Evolutionary conservation across 2,329 filamentous ascomycete genomes (phyloP), one percentile per base, ranked within the genome.

Genomic region (Ascochyta fabae): DNA sequence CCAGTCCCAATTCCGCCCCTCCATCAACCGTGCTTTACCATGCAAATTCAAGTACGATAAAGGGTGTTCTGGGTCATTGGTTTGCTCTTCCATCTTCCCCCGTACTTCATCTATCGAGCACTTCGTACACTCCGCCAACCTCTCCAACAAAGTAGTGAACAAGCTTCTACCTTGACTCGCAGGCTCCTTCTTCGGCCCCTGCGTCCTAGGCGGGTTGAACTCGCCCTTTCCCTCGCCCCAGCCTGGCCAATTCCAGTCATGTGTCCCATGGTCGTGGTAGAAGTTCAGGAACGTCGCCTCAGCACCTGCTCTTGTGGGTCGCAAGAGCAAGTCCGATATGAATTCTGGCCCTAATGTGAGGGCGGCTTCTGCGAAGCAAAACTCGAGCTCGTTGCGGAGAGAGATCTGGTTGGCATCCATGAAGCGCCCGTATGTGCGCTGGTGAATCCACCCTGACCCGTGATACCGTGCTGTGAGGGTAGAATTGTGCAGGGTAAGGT

Each of bases 391-490:
- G 10, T 59, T 66, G 31, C 71, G 70, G 6, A 73, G 52, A 2
- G 62, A 60, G 4, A 72, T 34, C 29, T 68, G 66, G 22, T 70
- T 67, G 7, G 58, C 62, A 45, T 70, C 68, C 65, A 72, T 69
- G 58, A 65, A 65, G 16, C 53, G 62, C 23, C 70, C 70, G 36
- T 71, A 70, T 2, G 61, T 67, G 19, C 59, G 53, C 42, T 74
- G 68, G 29, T 71, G 64, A n/a, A 74, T 71, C 56, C 67, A 64
- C 26, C 71, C 68, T n/a, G 63, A 56, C 50, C 65, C 65, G 53
- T 72, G 65, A 48, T 72, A 71, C 10, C 71, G 69, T 8, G 69
- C 71, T 23, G 70, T 66, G 1, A 69, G 60, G 0, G 61, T 71
- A 2, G 68, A 56, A 45, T 69, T 60, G 48, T 73, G 61, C 1